These are phyloP conservation scores for Logfia minima DNA, from an alignment of 129 eudicot species.

Conservation along the genomic window DNA sequence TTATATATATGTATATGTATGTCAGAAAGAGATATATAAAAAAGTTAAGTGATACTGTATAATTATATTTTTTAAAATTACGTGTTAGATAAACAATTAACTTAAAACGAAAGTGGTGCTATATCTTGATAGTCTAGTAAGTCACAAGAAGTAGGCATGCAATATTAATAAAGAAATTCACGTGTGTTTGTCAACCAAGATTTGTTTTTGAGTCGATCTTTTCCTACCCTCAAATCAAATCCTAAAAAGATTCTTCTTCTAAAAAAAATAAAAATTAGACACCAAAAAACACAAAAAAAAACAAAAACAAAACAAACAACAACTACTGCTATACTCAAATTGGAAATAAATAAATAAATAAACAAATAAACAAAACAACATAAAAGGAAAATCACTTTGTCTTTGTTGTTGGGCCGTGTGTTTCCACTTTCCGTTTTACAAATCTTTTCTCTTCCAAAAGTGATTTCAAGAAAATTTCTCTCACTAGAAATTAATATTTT, in stretches of 20 bases:
- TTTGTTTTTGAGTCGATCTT: constrained; percentile 30
- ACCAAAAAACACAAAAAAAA: neutral
- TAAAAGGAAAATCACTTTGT: constrained; percentile 12
- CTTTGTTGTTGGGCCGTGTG: constrained; percentile 36
- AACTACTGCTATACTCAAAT: constrained; percentile 1
- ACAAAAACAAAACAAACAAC: constrained; percentile 4
- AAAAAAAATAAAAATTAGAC: no score
- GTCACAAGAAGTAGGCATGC: constrained; percentile 45
- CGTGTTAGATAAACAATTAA: no score
- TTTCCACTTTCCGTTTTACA: constrained; percentile 25
- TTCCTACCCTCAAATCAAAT: constrained; percentile 30
- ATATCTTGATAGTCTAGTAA: constrained; percentile 9
- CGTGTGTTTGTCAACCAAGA: constrained; percentile 39
- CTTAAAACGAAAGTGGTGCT: no score
- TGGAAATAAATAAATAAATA: constrained; percentile 21
- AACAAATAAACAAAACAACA: constrained; percentile 28
- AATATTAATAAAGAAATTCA: constrained; percentile 32
- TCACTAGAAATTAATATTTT: no score
- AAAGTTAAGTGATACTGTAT: no score
- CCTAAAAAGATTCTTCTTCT: constrained; percentile 29
- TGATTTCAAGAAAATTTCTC: no score
- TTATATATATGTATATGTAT: no score
- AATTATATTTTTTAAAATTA: no score
- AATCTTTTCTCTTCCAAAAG: neutral
- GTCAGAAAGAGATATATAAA: no score